A percentile compares a stretch with the other conserved stretches of the same genome.
Conservation (phyloP, 768 basidiomycete species). For the Lyophyllum decastes region DNA sequence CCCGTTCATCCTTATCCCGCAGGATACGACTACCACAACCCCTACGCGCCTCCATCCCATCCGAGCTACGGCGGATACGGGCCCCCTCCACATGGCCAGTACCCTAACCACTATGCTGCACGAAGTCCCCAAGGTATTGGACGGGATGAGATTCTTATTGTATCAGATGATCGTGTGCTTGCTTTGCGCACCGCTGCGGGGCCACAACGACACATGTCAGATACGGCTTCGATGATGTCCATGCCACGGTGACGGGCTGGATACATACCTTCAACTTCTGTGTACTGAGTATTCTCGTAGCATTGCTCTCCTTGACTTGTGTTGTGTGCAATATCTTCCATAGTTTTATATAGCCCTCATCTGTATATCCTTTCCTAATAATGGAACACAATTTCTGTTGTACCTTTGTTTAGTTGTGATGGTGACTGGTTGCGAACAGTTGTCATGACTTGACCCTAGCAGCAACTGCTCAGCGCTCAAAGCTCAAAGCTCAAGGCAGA, state of each 20-base stretch:
- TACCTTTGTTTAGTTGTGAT: not conserved
- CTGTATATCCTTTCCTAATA: constrained; percentile 7
- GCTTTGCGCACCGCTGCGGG: constrained; percentile 56
- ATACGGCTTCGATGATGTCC: constrained; percentile 46
- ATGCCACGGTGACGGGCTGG: constrained; percentile 33
- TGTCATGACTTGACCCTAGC: not conserved
- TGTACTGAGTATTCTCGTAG: constrained; percentile 14
- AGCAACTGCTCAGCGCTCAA: too few relatives aligned
- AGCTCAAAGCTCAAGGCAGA: not conserved
- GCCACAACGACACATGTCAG: constrained; percentile 39
- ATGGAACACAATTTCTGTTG: constrained; percentile 4
- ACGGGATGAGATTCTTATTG: constrained; percentile 86
- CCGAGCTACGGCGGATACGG: constrained; percentile 36
- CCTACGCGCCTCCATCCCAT: constrained; percentile 26
- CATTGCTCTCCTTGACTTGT: constrained; percentile 4
- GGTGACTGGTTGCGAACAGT: not conserved
- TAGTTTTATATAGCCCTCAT: constrained; percentile 12
- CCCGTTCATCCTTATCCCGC: constrained; percentile 30
- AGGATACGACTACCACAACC: constrained; percentile 31
- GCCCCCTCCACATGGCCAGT: constrained; percentile 29
- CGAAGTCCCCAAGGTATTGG: constrained; percentile 51
- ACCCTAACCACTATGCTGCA: constrained; percentile 38
- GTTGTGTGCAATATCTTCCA: constrained; percentile 6
- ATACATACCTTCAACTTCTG: not conserved
- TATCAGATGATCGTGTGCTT: constrained; percentile 86